Base-by-base conservation (phyloP, 352 stramenopile genomes). In the Phytophthora sp. region DNA sequence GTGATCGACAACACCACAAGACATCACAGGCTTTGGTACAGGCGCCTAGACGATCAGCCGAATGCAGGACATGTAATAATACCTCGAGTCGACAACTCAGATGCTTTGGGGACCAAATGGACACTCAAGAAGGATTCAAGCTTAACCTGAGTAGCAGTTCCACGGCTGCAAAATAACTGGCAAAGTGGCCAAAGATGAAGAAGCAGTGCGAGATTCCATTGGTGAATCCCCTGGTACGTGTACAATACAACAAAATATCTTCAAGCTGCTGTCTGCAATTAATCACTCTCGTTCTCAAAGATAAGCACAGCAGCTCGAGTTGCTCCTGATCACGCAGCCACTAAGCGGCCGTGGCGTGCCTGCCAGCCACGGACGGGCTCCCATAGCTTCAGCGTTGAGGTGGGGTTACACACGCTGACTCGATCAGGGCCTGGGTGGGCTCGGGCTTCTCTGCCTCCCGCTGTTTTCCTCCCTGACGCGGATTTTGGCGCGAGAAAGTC, bases 341-440 rank as follows among this genome's bases (percentile, higher is more conserved):
- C 39, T 41, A 36, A 38, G 38, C 9, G 4, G 13, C n/a, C 41
- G 21, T 53, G 55, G 30, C 39, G 50, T 45, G 33, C 9, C 20
- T 24, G n/a, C n/a, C n/a, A n/a, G n/a, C n/a, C n/a, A n/a, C n/a
- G n/a, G n/a, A n/a, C n/a, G 46, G n/a, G n/a, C n/a, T 23, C 36
- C 36, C 36, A n/a, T 41, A 16, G 35, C 35, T 47, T 13, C n/a
- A 12, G n/a, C 21, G 20, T 44, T 66, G 50, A 57, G 41, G 33
- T 23, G 30, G 46, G 54, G 55, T 65, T 70, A 68, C 64, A 60
- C 31, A 63, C 51, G 35, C 64, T 68, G 57, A 68, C 64, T 72
- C 50, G 57, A 71, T 64, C 47, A n/a, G 46, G 13, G 35, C 51
- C 56, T 26, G 49, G 23, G 20, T 11, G 26, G 20, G 27, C 33